Evolutionary conservation across 2,329 filamentous ascomycete species (phyloP), one percentile per base, ranked within the genome.

Genomic region (Aspergillus sp.): DNA sequence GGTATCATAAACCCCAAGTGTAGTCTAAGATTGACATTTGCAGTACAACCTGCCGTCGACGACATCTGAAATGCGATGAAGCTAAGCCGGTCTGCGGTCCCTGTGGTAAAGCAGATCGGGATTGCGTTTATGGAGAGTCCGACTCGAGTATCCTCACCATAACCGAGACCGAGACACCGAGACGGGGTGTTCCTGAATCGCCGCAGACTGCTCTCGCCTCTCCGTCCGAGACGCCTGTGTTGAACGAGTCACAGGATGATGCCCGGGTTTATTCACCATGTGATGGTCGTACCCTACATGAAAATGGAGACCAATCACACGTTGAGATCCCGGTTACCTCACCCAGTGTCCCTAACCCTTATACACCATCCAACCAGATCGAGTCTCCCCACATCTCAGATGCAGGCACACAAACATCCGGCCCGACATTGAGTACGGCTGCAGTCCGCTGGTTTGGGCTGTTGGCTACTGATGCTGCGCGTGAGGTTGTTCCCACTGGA

Each of bases 41-140:
- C 33, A 51, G 55, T 40, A 49, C 49, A 40, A 48, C 47, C 34
- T 58, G 56, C 37, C 48, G 56, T 26, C 56, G 49, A 36, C 46
- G 56, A 39, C 56, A 58, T 33, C 35, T 58, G 31, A 58, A 58
- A 42, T 58, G 56, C 42, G 56, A 58, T 43, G 56, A 59, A 42
- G 43, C 45, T 26, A 59, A 56, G 47, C 56, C 56, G 5, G 46
- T 47, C 30, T 59, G 56, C 36, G 49, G 54, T 6, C 47, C 47
- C 36, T 59, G 56, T 46, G 43, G 41, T n/a, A 58, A 51, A 39
- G 50, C 48, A 19, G 49, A 54, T 33, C 45, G 47, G 35, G 8
- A 36, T 12, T 56, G 47, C 32, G 49, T 43, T 32, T 51, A 44
- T 38, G 27, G 19, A 26, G 41, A 33, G 12, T 42, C 48, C 27